Conservation (phyloP, 2,329 filamentous ascomycete genomes). For the Septoria linicola region DNA sequence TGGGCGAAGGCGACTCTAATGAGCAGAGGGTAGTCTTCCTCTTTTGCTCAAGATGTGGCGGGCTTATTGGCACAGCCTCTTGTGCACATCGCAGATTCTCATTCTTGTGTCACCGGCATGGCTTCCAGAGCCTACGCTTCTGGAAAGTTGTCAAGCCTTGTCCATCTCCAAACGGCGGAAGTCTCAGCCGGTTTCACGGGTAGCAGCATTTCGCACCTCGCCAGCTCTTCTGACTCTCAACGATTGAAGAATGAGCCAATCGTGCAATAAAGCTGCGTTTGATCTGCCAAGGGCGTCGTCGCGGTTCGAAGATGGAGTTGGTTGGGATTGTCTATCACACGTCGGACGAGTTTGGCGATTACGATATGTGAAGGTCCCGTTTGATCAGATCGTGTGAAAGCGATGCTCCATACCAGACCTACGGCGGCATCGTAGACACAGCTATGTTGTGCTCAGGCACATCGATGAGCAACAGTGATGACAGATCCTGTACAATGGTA, state of each 20-base stretch:
- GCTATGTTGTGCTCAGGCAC: conserved; percentile 3
- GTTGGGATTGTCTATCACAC: background rate
- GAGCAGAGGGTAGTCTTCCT: background rate
- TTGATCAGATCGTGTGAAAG: too few relatives aligned
- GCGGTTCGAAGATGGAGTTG: background rate
- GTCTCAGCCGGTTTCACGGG: conserved; percentile 17
- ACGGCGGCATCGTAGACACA: background rate
- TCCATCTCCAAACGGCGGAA: conserved; percentile 11
- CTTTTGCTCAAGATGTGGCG: conserved; percentile 1
- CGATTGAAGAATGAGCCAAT: background rate
- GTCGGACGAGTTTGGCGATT: too few relatives aligned
- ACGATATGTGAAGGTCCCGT: too few relatives aligned
- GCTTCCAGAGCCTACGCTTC: background rate
- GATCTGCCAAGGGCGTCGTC: background rate
- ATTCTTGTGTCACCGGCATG: background rate
- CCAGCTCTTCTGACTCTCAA: background rate
- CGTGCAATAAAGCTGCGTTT: background rate
- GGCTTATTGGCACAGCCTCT: background rate
- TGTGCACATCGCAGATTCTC: conserved; percentile 1
- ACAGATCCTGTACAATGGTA: conserved; percentile 7
- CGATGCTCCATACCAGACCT: too few relatives aligned
- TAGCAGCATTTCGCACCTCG: conserved; percentile 6
- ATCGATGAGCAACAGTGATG: background rate
- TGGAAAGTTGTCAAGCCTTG: conserved; percentile 4
- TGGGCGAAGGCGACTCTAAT: background rate